phyloP scores from a whole-genome alignment of 169 alveolate genomes.

The Eimeria acervulina region DNA sequence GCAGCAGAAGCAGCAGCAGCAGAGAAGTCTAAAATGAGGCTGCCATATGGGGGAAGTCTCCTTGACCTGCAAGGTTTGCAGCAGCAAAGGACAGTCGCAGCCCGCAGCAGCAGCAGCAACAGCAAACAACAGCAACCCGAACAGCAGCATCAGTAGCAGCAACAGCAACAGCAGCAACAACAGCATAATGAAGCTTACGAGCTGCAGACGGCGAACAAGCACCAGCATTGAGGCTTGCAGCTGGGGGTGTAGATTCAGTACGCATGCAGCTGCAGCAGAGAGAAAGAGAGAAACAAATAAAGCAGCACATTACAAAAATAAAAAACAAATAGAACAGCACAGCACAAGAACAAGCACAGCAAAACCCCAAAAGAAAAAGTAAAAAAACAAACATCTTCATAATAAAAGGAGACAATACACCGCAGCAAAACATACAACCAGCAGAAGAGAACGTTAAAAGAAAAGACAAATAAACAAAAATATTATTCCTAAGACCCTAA shows the following conservation, averaged over 20 bases:
- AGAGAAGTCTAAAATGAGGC: neutral
- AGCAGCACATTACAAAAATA: too few species aligned
- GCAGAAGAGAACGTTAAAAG: neutral
- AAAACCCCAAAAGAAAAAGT: neutral
- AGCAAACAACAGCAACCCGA: neutral
- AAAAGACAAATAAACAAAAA: neutral
- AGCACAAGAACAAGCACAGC: too few species aligned
- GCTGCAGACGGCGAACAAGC: conserved; percentile 67
- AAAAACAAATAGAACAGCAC: too few species aligned
- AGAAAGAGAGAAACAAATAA: neutral
- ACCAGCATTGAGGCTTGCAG: conserved; percentile 77
- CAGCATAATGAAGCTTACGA: conserved; percentile 13
- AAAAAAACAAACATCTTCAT: neutral
- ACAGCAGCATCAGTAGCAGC: neutral
- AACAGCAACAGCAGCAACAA: conserved; percentile 6
- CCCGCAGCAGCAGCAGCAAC: neutral
- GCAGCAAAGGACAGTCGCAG: neutral
- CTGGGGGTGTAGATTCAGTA: conserved; percentile 64
- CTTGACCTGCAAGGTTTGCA: neutral
- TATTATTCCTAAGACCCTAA: neutral
- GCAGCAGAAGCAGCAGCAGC: conserved; percentile 29
- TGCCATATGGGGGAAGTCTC: neutral
- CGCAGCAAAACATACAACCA: too few species aligned
- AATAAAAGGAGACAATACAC: too few species aligned
- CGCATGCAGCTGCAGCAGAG: conserved; percentile 74